Base-by-base conservation (phyloP, 495 filamentous ascomycete genomes). In the Xylaria bambusicola region DNA sequence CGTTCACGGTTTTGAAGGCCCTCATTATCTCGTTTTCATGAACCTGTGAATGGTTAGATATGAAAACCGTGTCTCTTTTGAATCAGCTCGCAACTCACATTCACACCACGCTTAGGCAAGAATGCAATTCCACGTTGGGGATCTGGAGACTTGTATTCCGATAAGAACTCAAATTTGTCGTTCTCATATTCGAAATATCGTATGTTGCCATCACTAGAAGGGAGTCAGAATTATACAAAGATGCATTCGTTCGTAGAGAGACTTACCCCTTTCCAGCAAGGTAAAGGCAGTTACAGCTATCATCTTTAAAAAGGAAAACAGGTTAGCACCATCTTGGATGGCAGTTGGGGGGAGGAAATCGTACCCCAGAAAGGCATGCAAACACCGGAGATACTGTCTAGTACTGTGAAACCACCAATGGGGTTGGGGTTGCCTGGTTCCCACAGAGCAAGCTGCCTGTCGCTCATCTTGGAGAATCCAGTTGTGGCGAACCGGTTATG, bases 341-440 rank as follows among this genome's bases (percentile, higher is more conserved):
- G 41, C 1, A n/a, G 23, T 10, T 0, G 2, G 21, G 5, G 20
- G 8, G 17, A 17, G 26, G 15, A 0, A 12, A 61, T 48, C 72
- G 65, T 73, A 82, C 80, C 94, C 94, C 94, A 98, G 84, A 98
- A 98, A 6, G 94, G 94, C 91, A 98, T 98, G 80, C 91, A 96
- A 45, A 98, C 92, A 66, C 95, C 95, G 17, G 93, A 97, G 62
- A 96, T 96, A 24, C 91, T 91, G 72, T 98, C 95, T 46, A 98
- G 79, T 45, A 85, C 87, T 67, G 84, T 84, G 74, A 96, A 97
- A 3, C 91, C 92, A 29, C 89, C 92, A 65, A 97, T 86, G 17
- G 94, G 94, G 62, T 93, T 88, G 29, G 86, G 87, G 44, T 85
- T 84, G 59, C 91, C 88, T 44, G 93, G 85, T 80, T 98, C 94